phyloP scores from a whole-genome alignment of 1,139 yeast genomes.

The Meyerozyma elateridarum region DNA sequence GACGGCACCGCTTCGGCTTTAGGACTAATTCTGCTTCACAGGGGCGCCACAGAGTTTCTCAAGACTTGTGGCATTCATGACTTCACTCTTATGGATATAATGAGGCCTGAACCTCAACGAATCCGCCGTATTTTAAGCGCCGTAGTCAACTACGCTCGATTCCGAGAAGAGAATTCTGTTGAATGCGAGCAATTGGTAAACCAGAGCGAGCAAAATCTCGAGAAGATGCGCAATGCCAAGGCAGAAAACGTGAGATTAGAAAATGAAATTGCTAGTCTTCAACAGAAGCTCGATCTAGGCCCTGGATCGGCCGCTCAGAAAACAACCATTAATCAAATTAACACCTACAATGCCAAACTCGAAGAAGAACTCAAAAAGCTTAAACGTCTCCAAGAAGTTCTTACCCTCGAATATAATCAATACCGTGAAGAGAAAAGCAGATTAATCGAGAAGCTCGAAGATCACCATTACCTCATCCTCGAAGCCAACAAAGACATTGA shows the following conservation, averaged over 20 bases:
- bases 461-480: slow-evolving; percentile 46
- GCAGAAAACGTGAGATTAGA: slow-evolving; percentile 7
- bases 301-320: slow-evolving; percentile 19
- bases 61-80: slow-evolving; percentile 74
- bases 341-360: slow-evolving; percentile 51
- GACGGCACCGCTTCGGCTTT: slow-evolving; percentile 27
- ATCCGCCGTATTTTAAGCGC: slow-evolving; percentile 70
- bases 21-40: slow-evolving; percentile 47
- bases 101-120: slow-evolving; percentile 63
- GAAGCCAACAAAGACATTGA: slow-evolving; percentile 60
- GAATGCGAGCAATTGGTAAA: slow-evolving; percentile 55
- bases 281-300: slow-evolving; percentile 11
- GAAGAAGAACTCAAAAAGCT: slow-evolving; percentile 62
- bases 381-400: slow-evolving; percentile 58
- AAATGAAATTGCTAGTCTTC: slow-evolving; percentile 7
- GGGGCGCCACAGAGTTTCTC: slow-evolving; percentile 59
- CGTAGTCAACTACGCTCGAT: slow-evolving; percentile 79
- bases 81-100: slow-evolving; percentile 64
- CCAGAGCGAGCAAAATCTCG: slow-evolving; percentile 8
- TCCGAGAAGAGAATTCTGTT: slow-evolving; percentile 70
- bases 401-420: slow-evolving; percentile 61
- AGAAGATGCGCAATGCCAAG: slow-evolving; percentile 8
- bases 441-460: slow-evolving; percentile 53
- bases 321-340: slow-evolving; percentile 43
- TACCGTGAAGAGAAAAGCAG: slow-evolving; percentile 61